Base-by-base conservation (phyloP, 768 basidiomycete species). In the Hygrocybe coccinea region DNA sequence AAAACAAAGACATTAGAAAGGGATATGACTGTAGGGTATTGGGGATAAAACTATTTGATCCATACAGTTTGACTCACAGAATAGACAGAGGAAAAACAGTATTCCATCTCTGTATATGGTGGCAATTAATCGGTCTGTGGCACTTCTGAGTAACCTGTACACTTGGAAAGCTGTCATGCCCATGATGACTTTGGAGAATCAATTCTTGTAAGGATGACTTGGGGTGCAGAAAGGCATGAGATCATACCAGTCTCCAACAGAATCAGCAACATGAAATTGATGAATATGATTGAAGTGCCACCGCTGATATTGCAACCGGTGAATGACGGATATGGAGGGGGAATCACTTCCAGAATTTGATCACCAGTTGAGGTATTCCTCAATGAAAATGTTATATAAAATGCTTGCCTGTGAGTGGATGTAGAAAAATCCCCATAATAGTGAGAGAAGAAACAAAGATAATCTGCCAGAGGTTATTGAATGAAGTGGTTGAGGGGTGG, bases 41-140 rank as follows among this genome's bases (percentile, higher is more conserved):
- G 33, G 35, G 14, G 21, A 33, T n/a, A 12, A 15, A 9, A 4
- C 8, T 22, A 15, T 12, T 36, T 8, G 35, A 12, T 19, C 14
- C 9, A 29, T 29, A 3, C 29, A 6, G 22, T n/a, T 5, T 24
- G 22, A 48, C 57, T 55, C 37, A 58, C 57, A 11, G 12, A 54
- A 54, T 37, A 58, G 54, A 21, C 24, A 55, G 21, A 55, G 19
- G 25, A 55, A 58, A 38, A 54, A 58, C 7, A 55, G 24, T 47
- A 58, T 34, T 19, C 57, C 57, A 35, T 58, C 57, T 15, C 57
- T 25, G 47, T 58, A 55, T 14, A 58, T 34, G 3, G 43, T 55
- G 11, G 39, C 12, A 11, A 58, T 37, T 4, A 55, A 21, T 6
- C 21, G 46, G 34, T 43, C 55, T 9, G 43, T n/a, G 9, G 57